Base-by-base conservation (phyloP, 1,284 basidiomycete genomes). In the Apiotrichum porosum region DNA sequence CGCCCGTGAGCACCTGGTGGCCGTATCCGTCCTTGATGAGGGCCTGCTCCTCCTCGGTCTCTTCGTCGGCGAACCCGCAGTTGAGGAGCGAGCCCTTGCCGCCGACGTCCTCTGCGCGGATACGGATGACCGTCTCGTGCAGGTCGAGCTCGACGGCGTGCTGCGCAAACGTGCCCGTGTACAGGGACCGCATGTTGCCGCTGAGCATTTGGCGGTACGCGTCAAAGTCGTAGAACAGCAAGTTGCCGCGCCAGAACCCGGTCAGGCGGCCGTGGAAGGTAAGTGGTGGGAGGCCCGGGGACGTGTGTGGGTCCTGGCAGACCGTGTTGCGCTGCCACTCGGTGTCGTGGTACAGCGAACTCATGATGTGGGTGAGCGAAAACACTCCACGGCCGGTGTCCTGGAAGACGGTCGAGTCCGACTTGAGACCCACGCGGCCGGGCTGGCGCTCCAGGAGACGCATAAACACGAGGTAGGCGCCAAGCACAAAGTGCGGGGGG, bases 181-280 rank as follows among this genome's bases (percentile, higher is more conserved):
- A 76, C 12, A 76, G 55, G 3, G 60, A 62, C 0, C 67, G 51
- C 52, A 77, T 69, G 39, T 75, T 61, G 0, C 77, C 78, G 2
- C 65, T 69, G 2, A 78, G 61, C 62, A 79, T 75, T 42, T 77
- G 69, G 24, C 76, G 69, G 46, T 79, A 79, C 28, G 71, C 68
- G 37, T 77, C 75, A 51, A 78, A 78, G 56, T 79, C 76, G 58
- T 77, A 78, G 55, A 78, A 79, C 39, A 75, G 63, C 54, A 77
- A 76, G n/a, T 74, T 65, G 2, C 77, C 78, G 39, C 77, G 71
- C 76, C 77, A 79, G 34, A 66, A 70, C 0, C 78, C 78, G 26
- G 71, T 54, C n/a, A 78, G 51, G 22, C 66, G 56, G 30, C 75
- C 74, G 2, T 62, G 58, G 51, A 69, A 75, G 34, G 70, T 65